Conservation (phyloP, 1,284 basidiomycete genomes). For the Coniferiporia weirii region DNA sequence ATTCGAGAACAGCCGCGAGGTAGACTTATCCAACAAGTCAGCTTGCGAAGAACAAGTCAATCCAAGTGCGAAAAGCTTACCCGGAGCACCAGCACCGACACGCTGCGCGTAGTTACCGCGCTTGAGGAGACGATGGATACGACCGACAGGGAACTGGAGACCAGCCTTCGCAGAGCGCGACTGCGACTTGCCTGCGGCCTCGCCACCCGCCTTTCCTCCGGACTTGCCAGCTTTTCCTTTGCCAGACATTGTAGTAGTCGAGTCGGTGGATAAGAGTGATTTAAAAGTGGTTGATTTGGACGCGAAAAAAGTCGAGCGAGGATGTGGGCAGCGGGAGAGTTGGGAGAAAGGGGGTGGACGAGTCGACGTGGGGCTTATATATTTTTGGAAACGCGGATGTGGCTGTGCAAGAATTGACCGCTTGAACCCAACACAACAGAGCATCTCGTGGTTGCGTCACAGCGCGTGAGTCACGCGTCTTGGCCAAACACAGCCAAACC, state of each 20-base stretch:
- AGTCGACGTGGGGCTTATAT: conserved; percentile 15
- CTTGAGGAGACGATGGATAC: conserved; percentile 80
- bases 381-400: conserved; percentile 5
- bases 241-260: conserved; percentile 38
- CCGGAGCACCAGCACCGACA: conserved; percentile 65
- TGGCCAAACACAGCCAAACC: conserved; percentile 20
- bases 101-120: conserved; percentile 81
- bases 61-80: conserved; percentile 31
- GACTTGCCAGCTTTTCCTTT: conserved; percentile 45
- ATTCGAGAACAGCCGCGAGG: conserved; percentile 69
- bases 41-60: background rate
- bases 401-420: conserved; percentile 17
- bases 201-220: conserved; percentile 50
- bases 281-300: conserved; percentile 17
- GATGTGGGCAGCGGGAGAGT: conserved; percentile 21
- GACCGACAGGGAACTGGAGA: conserved; percentile 81
- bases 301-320: conserved; percentile 18
- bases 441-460: conserved; percentile 10
- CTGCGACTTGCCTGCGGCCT: conserved; percentile 44
- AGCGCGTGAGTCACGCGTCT: conserved; percentile 19
- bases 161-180: conserved; percentile 83
- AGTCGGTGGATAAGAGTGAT: conserved; percentile 10
- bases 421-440: conserved; percentile 2
- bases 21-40: conserved; percentile 44
- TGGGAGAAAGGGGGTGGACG: conserved; percentile 14